These are phyloP conservation scores for Puccinia horiana DNA, from an alignment of 1,284 basidiomycete genomes.

Conservation along the genomic window DNA sequence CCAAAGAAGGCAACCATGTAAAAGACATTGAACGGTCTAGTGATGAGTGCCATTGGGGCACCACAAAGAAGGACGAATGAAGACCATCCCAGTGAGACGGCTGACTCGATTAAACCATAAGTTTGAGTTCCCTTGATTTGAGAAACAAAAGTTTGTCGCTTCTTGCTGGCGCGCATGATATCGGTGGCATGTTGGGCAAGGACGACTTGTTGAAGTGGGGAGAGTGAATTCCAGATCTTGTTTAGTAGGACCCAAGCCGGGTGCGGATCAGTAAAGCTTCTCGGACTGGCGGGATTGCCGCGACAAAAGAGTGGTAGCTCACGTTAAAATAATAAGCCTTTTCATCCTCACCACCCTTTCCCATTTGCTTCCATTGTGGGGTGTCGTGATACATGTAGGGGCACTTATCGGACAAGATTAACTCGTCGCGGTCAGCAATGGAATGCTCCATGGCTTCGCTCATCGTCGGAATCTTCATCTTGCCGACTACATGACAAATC, in stretches of 20 bases:
- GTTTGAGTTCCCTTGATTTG: constrained; percentile 28
- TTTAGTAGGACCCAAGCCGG: neutral
- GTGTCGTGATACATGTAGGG: constrained; percentile 44
- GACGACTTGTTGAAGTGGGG: constrained; percentile 34
- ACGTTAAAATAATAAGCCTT: constrained; percentile 41
- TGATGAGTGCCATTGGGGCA: constrained; percentile 26
- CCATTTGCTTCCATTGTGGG: constrained; percentile 25
- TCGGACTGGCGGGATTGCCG: neutral
- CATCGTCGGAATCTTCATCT: constrained; percentile 28
- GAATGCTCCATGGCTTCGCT: constrained; percentile 23
- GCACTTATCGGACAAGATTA: neutral
- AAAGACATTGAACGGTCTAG: constrained; percentile 34
- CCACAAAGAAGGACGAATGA: constrained; percentile 20
- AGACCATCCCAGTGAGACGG: neutral
- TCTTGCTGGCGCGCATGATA: constrained; percentile 8
- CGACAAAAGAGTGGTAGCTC: neutral
- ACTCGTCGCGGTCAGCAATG: constrained; percentile 18
- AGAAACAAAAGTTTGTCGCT: neutral
- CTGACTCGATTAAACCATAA: constrained; percentile 22
- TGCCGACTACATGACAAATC: neutral
- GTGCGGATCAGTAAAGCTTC: neutral
- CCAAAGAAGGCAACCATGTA: constrained; percentile 34
- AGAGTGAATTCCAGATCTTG: constrained; percentile 37
- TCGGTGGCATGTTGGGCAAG: constrained; percentile 40
- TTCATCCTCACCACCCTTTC: constrained; percentile 40